Base-by-base conservation (phyloP, 345 rosid species). In the Durio zibethinus region DNA sequence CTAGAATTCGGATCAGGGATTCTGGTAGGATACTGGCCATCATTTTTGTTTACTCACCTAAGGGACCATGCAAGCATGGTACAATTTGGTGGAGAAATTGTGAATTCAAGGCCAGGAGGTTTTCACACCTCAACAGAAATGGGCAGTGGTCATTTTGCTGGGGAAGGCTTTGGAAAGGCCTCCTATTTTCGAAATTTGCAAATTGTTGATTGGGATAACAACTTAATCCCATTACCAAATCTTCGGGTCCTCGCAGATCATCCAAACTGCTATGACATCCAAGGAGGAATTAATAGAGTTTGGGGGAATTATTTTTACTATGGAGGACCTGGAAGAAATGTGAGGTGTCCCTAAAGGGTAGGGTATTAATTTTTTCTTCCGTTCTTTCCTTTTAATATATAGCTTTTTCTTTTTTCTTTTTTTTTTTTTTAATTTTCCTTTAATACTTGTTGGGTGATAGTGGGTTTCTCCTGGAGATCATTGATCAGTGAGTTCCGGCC, bases 61-160 rank as follows among this genome's bases (percentile, higher is more conserved):
- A 87, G 85, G 57, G 91, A 91, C 72, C 92, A 89, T 73, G 99
- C 98, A 61, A 93, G 90, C 71, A 93, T 96, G 98, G 92, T 96
- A 10, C 99, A 96, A 52, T 96, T 90, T 38, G 99, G 99, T 0
- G 99, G 98, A 12, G 99, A 96, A 80, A 76, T 89, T n/a, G 98
- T 96, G 29, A 93, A 96, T 80, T 84, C 91, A 0, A 81, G 86
- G 75, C 83, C 94, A 3, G 85, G 88, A 31, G 99, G 97, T 40
- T 87, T 83, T 23, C 99, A 96, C 89, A 93, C 99, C 23, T 77
- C 88, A 1, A 96, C 99, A 0, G 92, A 92, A 83, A 96, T 96
- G 99, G 99, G 99, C 0, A 96, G 99, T 79, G 99, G 99, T 4
- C 99, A 93, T 81, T 96, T 93, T 56, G 86, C 97, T 0, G 94